Evolutionary conservation across 352 stramenopile species (phyloP).

Genomic region (Lagenidium giganteum): DNA sequence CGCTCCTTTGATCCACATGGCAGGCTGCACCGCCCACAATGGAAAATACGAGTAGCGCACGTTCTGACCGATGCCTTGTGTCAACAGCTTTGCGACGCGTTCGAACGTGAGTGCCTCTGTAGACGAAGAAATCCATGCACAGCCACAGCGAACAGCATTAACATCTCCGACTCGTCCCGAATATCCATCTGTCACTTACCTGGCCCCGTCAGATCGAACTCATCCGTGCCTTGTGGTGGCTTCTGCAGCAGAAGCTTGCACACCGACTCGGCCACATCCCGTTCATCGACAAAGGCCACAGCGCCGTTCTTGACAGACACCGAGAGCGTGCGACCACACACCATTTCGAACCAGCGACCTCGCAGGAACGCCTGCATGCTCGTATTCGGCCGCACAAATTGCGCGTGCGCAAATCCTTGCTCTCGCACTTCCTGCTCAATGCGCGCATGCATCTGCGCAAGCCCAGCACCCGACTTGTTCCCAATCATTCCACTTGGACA

Average conservation of each 20-base stretch:
- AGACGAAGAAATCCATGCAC: too few species aligned
- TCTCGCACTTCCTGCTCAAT: constrained; percentile 39
- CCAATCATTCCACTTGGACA: constrained; percentile 34
- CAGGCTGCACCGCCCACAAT: constrained; percentile 66
- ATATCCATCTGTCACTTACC: neutral
- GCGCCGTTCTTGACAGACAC: constrained; percentile 45
- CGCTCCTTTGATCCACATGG: constrained; percentile 68
- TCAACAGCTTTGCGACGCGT: constrained; percentile 41
- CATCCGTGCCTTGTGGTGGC: constrained; percentile 1
- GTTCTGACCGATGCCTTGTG: constrained; percentile 25
- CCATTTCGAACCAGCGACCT: constrained; percentile 45
- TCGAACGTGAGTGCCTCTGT: constrained; percentile 50
- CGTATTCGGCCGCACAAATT: constrained; percentile 34
- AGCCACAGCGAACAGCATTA: neutral
- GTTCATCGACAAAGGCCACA: constrained; percentile 56
- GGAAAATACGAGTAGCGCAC: constrained; percentile 66
- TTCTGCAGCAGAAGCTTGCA: constrained; percentile 14
- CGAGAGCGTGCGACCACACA: constrained; percentile 62
- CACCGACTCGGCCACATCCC: constrained; percentile 53
- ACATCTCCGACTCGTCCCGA: too few species aligned
- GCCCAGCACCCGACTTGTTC: constrained; percentile 20
- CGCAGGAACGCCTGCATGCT: constrained; percentile 58
- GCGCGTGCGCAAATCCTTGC: constrained; percentile 12
- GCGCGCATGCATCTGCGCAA: constrained; percentile 33
- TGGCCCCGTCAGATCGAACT: constrained; percentile 42